Base-by-base conservation (phyloP, 768 basidiomycete genomes). In the Chalciporus piperatus region DNA sequence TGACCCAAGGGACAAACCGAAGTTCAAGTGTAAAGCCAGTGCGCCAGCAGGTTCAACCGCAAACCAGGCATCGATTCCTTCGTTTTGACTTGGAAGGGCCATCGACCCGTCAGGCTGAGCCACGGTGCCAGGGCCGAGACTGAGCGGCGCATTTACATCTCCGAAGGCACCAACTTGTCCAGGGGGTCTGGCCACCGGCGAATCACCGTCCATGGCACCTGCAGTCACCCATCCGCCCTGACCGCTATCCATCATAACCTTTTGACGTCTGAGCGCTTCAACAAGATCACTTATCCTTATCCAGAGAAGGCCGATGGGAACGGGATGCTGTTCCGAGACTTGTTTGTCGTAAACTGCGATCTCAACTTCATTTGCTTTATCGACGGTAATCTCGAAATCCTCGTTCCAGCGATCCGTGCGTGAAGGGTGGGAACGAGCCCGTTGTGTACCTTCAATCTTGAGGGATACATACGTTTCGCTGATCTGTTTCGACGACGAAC, bases 321-420 rank as follows among this genome's bases (percentile, higher is more conserved):
- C 80, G 1, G 92, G 85, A 58, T 92, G 81, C 13, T 75, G 74
- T 55, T 93, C 91, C 50, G 84, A 86, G 17, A 82, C 80, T 62
- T 91, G 89, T 60, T 92, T 92, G 71, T 99, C 97, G 62, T 93
- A 94, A 28, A 99, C 82, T 27, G 92, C 90, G 46, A 99, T 86
- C 72, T 98, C 97, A 44, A 98, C 89, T 76, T 99, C 97, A 66
- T 96, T 98, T 13, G 96, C 95, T 71, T 98, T 98, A 75, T 98
- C 96, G 37, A 98, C 90, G 0, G 86, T 78, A 52, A 99, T 92
- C 70, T 96, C 93, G 56, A 98, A 98, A 52, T 94, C 91, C 70
- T 99, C 95, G 66, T 92, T 92, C 97, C 97, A 99, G 41, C 90
- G 85, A 71, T 98, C 97, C 25, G 88, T 97, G 52, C 93, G 85